Evolutionary conservation across 345 rosid species (phyloP), one percentile per base, ranked within the genome.

Genomic region (Crucihimalaya himalaica): DNA sequence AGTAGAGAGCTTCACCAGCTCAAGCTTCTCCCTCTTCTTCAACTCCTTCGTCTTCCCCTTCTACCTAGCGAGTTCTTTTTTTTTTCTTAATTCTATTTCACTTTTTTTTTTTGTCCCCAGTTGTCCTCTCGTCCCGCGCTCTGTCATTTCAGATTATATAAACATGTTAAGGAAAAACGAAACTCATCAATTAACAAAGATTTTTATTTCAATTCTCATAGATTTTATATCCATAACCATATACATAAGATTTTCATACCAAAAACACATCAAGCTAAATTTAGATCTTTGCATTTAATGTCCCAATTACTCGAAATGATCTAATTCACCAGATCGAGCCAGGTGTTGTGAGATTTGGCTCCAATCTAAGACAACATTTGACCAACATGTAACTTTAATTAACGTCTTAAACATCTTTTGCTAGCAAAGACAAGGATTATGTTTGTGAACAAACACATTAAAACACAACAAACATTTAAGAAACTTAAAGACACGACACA

Each of bases 51-150:
- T 70, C 80, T 70, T 70, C 66, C 31, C 57, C 31, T 55, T 60
- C 13, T 35, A 20, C 72, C 25, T 63, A 19, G 39, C 50, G 20
- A 67, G 27, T 37, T 53, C 39, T 9, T 1, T n/a, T 34, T 13
- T 18, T 4, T 16, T 63, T n/a, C 0, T 63, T 52, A 8, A 61
- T 72, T 71, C 13, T 43, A 32, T 66, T 51, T 62, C 34, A 43
- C 47, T 58, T 8, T 6, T 52, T 3, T 63, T 52, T 68, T 25
- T 7, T 1, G 25, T 54, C 11, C 8, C 60, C 27, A 21, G 48
- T 15, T 3, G 11, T 48, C 31, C 32, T 71, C 72, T 48, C 77
- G 73, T 78, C 81, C 81, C 81, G 81, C 81, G 80, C 76, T 71
- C 80, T 43, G 73, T 71, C 35, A 42, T 42, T 71, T 77, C 68